These are phyloP conservation scores for Penstemon davidsonii DNA, from an alignment of 257 asterid genomes.

Conservation along the genomic window DNA sequence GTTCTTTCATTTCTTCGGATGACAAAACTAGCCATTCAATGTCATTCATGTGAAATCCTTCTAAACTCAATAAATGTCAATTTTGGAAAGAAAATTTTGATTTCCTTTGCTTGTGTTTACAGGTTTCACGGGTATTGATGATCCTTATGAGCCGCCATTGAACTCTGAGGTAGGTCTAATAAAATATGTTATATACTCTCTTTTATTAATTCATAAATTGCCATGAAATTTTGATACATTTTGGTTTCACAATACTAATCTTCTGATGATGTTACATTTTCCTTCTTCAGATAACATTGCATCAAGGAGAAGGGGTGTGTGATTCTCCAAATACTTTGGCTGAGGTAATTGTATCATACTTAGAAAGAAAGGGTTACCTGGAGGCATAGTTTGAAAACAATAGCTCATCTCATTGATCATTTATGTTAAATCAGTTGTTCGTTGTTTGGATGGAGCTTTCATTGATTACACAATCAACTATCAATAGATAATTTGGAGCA, in stretches of 20 bases:
- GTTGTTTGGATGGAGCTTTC: not conserved
- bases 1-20: too few species aligned
- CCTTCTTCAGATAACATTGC: constrained; percentile 65
- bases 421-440: not conserved
- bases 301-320: constrained; percentile 54
- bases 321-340: constrained; percentile 74
- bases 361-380: constrained; percentile 76
- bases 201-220: too few species aligned
- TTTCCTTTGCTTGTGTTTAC: constrained; percentile 26
- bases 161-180: constrained; percentile 67
- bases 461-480: constrained; percentile 52
- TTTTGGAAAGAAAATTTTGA: not conserved
- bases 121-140: constrained; percentile 98
- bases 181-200: not conserved
- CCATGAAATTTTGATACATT: not conserved
- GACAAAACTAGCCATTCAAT: too few species aligned
- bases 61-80: not conserved
- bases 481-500: constrained; percentile 13
- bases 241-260: not conserved
- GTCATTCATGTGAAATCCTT: too few species aligned
- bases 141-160: constrained; percentile 90
- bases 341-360: constrained; percentile 58
- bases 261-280: constrained; percentile 12
- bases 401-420: constrained; percentile 6
- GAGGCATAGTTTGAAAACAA: constrained; percentile 43